Evolutionary conservation across 2,329 filamentous ascomycete species (phyloP).

Genomic region (Cercospora janseana): DNA sequence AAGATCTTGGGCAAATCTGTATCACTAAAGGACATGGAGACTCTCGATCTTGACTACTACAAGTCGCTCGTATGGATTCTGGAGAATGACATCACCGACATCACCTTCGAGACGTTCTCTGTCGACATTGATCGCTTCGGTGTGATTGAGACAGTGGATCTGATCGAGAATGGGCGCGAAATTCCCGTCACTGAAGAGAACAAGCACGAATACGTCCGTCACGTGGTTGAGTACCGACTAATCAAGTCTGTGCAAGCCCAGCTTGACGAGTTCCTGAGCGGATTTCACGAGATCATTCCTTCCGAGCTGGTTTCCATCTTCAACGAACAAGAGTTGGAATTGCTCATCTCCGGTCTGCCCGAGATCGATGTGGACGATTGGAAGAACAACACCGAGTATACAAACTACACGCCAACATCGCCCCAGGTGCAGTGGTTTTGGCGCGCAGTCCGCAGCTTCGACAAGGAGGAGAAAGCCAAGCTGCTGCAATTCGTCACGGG

Average conservation of each 20-base stretch:
- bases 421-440: slow-evolving; percentile 99
- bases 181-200: slow-evolving; percentile 95
- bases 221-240: slow-evolving; percentile 91
- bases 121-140: slow-evolving; percentile 93
- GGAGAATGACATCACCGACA: slow-evolving; percentile 96
- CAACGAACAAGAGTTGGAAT: slow-evolving; percentile 94
- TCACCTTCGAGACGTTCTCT: slow-evolving; percentile 94
- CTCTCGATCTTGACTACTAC: slow-evolving; percentile 96
- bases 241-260: slow-evolving; percentile 90
- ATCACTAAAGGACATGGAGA: slow-evolving; percentile 99
- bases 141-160: slow-evolving; percentile 79
- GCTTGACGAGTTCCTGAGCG: slow-evolving; percentile 76
- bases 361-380: slow-evolving; percentile 98
- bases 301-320: slow-evolving; percentile 94
- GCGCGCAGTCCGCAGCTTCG: slow-evolving; percentile 93
- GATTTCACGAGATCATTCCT: slow-evolving; percentile 98
- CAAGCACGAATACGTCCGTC: slow-evolving; percentile 94
- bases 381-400: slow-evolving; percentile 98
- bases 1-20: slow-evolving; percentile 91
- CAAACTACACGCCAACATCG: slow-evolving; percentile 92
- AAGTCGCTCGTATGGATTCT: slow-evolving; percentile 98
- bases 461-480: slow-evolving; percentile 98
- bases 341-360: slow-evolving; percentile 92
- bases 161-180: slow-evolving; percentile 83
- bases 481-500: slow-evolving; percentile 96